Conservation (phyloP, 805 yeast genomes). For the Lipomyces yamanashiensis region DNA sequence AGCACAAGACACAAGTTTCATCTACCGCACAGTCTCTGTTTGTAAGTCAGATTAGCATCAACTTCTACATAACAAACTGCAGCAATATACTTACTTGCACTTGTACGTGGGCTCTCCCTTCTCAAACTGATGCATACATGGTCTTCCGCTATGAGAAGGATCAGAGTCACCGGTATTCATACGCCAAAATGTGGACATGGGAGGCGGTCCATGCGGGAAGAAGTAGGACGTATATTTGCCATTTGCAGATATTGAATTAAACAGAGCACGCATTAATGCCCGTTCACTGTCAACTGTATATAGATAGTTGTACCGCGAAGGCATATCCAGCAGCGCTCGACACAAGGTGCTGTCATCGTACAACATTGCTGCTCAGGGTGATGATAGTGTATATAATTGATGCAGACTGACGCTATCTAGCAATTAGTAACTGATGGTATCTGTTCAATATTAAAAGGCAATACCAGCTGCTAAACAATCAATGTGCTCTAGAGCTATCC, state of each 20-base stretch:
- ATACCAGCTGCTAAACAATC: no score
- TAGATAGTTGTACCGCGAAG: constrained; percentile 40
- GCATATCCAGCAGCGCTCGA: constrained; percentile 41
- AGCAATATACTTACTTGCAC: constrained; percentile 50
- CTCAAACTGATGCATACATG: constrained; percentile 73
- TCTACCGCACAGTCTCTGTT: constrained; percentile 62
- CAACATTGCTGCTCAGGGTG: not conserved
- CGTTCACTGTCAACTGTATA: constrained; percentile 39
- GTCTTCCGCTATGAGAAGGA: constrained; percentile 61
- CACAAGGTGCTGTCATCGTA: constrained; percentile 19
- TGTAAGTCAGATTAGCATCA: not conserved
- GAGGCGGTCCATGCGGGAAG: constrained; percentile 45
- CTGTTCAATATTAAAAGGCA: no score
- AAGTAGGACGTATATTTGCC: constrained; percentile 50
- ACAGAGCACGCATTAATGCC: constrained; percentile 46
- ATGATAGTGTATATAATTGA: not conserved
- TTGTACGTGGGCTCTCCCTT: constrained; percentile 83
- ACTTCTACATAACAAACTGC: no score
- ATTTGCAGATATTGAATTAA: constrained; percentile 49
- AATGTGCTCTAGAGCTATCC: no score
- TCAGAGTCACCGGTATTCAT: constrained; percentile 36
- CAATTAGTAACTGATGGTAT: not conserved
- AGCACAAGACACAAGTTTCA: constrained; percentile 83
- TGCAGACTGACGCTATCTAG: not conserved
- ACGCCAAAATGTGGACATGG: constrained; percentile 26